Percentiles rank a stretch among this genome's conserved stretches.
Evolutionary conservation across 2,329 filamentous ascomycete species (phyloP).

Genomic region (Talaromyces sp.): DNA sequence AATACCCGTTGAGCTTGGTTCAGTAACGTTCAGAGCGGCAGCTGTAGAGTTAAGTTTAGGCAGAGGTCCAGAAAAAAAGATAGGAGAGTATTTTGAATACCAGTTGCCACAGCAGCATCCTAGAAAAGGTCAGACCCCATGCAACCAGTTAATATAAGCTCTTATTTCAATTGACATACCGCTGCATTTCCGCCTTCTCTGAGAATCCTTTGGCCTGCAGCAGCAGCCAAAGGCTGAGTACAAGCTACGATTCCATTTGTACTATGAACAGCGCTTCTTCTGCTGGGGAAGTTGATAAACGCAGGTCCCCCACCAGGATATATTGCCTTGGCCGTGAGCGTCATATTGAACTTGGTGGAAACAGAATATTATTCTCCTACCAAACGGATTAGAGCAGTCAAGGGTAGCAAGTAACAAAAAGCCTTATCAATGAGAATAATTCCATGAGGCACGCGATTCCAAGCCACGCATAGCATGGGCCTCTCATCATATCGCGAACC

Average conservation of each 20-base stretch:
- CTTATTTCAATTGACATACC: conserved; percentile 48
- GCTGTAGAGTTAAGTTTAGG: conserved; percentile 45
- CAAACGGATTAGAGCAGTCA: background rate
- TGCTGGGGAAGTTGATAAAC: conserved; percentile 52
- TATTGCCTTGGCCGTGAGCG: conserved; percentile 45
- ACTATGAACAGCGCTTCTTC: conserved; percentile 88
- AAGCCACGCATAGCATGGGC: background rate
- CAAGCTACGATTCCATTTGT: conserved; percentile 87
- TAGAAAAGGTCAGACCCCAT: conserved; percentile 29
- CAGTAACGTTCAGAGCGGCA: conserved; percentile 86
- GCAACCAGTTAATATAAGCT: background rate
- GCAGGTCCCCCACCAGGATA: conserved; percentile 42
- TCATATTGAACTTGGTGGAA: conserved; percentile 28
- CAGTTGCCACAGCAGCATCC: conserved; percentile 94
- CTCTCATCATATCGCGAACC: background rate
- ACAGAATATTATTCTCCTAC: too few species aligned
- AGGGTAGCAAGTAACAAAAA: background rate
- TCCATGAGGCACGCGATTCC: background rate
- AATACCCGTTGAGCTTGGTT: conserved; percentile 88
- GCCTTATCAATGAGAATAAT: background rate
- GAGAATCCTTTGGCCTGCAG: conserved; percentile 81
- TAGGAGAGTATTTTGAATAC: conserved; percentile 41
- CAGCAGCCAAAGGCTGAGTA: conserved; percentile 82
- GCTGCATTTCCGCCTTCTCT: conserved; percentile 87
- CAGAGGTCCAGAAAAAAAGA: background rate